Conservation (phyloP, 129 eudicot genomes). For the Artemisia annua region DNA sequence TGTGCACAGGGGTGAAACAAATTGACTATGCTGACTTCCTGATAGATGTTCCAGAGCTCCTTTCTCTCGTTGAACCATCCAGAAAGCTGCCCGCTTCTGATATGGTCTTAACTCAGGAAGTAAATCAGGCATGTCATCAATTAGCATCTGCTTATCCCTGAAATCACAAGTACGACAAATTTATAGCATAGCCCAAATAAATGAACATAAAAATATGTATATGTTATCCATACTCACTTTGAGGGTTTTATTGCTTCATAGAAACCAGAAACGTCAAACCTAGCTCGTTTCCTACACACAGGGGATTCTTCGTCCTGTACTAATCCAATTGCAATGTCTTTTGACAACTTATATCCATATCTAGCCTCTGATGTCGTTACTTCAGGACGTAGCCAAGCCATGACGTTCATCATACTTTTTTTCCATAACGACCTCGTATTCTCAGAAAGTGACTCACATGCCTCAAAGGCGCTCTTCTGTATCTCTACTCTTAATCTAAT, state of each 20-base stretch:
- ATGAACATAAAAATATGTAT: conserved; percentile 15
- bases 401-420: conserved; percentile 84
- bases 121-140: conserved; percentile 73
- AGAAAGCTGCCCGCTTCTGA: conserved; percentile 92
- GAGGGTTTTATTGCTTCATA: conserved; percentile 98
- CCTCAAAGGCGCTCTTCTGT: conserved; percentile 59
- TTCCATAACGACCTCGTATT: conserved; percentile 68
- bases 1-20: conserved; percentile 66
- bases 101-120: conserved; percentile 91
- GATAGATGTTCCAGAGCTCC: conserved; percentile 35
- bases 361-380: conserved; percentile 80
- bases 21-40: conserved; percentile 44
- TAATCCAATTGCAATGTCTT: conserved; percentile 39
- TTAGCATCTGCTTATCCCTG: conserved; percentile 76
- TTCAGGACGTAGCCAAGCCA: conserved; percentile 97
- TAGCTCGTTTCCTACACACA: conserved; percentile 40
- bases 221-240: conserved; percentile 60
- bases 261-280: conserved; percentile 74
- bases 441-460: conserved; percentile 69
- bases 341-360: conserved; percentile 52
- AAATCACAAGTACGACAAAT: conserved; percentile 4
- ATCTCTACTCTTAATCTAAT: conserved; percentile 74
- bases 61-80: conserved; percentile 94
- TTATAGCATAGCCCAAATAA: conserved; percentile 13
- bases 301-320: conserved; percentile 37